phyloP scores from a whole-genome alignment of 164 flowering plant genomes.

The Houttuynia cordata region DNA sequence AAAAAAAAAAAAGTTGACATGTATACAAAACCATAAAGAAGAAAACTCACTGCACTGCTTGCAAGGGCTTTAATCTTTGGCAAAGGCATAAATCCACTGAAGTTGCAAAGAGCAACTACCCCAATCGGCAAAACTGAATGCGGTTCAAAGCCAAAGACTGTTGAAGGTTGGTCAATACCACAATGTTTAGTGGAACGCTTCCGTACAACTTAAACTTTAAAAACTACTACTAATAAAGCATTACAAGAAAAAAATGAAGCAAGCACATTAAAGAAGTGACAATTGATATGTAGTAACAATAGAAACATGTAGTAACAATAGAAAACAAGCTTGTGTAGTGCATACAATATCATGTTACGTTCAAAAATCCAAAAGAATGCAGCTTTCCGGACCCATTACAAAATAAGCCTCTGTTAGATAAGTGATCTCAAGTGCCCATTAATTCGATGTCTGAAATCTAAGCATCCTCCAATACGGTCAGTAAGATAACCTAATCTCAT shows the following conservation, averaged over 20 bases:
- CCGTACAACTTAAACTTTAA: not conserved
- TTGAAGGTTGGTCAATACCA: conserved; percentile 1
- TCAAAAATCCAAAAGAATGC: too few relatives aligned
- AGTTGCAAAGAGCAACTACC: conserved; percentile 63
- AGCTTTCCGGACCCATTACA: too few relatives aligned
- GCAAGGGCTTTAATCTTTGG: conserved; percentile 81
- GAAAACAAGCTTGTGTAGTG: too few relatives aligned
- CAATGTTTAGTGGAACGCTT: not conserved
- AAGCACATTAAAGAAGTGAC: not conserved
- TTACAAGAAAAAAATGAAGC: not conserved
- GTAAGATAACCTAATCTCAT: too few relatives aligned
- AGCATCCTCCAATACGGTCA: too few relatives aligned
- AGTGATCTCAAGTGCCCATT: too few relatives aligned
- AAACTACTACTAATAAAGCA: not conserved
- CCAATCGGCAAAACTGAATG: conserved; percentile 95
- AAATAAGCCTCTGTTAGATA: too few relatives aligned
- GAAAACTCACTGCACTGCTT: conserved; percentile 63
- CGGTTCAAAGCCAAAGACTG: conserved; percentile 93
- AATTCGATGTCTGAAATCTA: too few relatives aligned
- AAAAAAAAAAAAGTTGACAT: not conserved
- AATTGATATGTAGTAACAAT: not conserved
- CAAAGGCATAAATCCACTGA: conserved; percentile 74
- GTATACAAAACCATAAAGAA: not conserved
- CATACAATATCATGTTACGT: too few relatives aligned
- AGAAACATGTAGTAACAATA: not conserved